Conservation (phyloP, 257 asterid species). For the Nicotiana sylvestris region DNA sequence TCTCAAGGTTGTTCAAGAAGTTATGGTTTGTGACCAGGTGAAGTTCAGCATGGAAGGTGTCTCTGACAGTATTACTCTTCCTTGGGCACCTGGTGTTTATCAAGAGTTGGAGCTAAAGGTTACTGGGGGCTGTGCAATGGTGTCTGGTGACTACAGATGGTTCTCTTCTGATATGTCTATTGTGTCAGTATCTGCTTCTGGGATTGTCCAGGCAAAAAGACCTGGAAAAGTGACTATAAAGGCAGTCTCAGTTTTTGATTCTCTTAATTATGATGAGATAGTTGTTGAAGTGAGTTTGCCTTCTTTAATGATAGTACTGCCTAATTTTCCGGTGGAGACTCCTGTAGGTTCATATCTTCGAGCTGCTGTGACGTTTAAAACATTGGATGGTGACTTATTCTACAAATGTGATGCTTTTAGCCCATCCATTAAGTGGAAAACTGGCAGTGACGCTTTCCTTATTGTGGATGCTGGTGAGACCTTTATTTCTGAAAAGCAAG, state of each 20-base stretch:
- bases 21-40: slow-evolving; percentile 89
- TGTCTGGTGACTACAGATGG: slow-evolving; percentile 83
- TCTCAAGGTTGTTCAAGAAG: slow-evolving; percentile 79
- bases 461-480: slow-evolving; percentile 48
- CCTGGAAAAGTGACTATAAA: slow-evolving; percentile 77
- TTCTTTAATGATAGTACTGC: slow-evolving; percentile 55
- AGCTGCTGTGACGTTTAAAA: slow-evolving; percentile 60
- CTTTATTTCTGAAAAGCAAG: slow-evolving; percentile 32
- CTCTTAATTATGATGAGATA: slow-evolving; percentile 68
- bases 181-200: slow-evolving; percentile 80
- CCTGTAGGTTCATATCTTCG: slow-evolving; percentile 72
- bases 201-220: slow-evolving; percentile 67
- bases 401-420: slow-evolving; percentile 79
- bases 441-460: slow-evolving; percentile 57
- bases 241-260: slow-evolving; percentile 71
- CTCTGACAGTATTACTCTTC: slow-evolving; percentile 52
- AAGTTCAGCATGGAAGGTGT: slow-evolving; percentile 38
- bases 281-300: slow-evolving; percentile 74
- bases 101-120: slow-evolving; percentile 85
- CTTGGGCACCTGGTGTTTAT: slow-evolving; percentile 76
- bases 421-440: slow-evolving; percentile 61
- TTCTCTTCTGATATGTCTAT: slow-evolving; percentile 64
- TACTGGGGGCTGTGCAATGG: slow-evolving; percentile 83
- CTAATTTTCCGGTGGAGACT: slow-evolving; percentile 74
- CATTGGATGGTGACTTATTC: slow-evolving; percentile 57